Evolutionary conservation across 768 basidiomycete species (phyloP).

Genomic region (Phaffia tasmanica): DNA sequence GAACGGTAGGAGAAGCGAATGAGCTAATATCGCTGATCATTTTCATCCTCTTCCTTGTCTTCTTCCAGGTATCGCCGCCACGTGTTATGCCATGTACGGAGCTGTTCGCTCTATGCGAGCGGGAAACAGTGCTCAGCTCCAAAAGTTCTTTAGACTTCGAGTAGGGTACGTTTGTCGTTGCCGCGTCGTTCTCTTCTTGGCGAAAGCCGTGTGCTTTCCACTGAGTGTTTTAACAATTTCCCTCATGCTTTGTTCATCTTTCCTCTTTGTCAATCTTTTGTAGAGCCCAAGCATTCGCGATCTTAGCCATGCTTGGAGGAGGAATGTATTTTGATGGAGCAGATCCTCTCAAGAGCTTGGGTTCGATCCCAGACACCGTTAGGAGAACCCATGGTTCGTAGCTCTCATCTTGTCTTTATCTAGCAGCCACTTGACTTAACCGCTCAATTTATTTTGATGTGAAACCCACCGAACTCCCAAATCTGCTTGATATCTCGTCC

Average conservation of each 20-base stretch:
- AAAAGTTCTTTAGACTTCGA: slow-evolving; percentile 12
- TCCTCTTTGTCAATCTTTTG: background rate
- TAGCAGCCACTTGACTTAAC: too few species aligned
- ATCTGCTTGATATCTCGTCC: too few species aligned
- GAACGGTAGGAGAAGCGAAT: too few species aligned
- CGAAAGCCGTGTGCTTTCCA: background rate
- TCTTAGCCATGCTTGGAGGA: slow-evolving; percentile 7
- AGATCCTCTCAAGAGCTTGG: slow-evolving; percentile 1
- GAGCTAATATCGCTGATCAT: background rate
- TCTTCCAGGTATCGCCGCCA: background rate
- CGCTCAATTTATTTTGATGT: too few species aligned
- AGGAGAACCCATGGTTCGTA: too few species aligned
- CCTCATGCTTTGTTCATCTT: background rate
- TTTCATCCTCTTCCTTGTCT: background rate
- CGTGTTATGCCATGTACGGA: slow-evolving; percentile 2
- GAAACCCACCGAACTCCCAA: too few species aligned
- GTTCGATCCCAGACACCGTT: background rate
- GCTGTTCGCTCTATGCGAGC: slow-evolving; percentile 13
- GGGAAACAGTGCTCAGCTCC: slow-evolving; percentile 14
- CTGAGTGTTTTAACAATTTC: background rate
- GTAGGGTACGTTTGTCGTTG: slow-evolving; percentile 2
- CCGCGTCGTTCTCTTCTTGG: background rate
- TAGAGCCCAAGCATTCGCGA: slow-evolving; percentile 12
- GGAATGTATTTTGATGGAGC: slow-evolving; percentile 10
- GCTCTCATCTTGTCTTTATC: too few species aligned